These are phyloP conservation scores for Pseudotsuga menziesii DNA, from an alignment of 75 land plant genomes.

Conservation along the genomic window DNA sequence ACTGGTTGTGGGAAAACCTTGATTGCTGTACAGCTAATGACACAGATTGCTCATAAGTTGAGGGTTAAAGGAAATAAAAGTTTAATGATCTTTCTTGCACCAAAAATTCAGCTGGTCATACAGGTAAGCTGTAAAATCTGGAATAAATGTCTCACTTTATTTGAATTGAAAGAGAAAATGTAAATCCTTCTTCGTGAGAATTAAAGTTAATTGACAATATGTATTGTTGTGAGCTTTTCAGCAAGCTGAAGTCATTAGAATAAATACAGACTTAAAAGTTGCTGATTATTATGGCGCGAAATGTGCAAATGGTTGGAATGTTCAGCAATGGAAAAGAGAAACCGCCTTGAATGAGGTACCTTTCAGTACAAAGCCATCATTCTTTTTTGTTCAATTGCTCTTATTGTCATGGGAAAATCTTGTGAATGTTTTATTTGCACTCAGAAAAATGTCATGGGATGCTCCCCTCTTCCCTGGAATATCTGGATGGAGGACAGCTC, in stretches of 20 bases:
- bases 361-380: no score
- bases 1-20: slow-evolving; percentile 20
- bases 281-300: slow-evolving; percentile 52
- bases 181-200: not conserved
- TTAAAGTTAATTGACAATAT: no score
- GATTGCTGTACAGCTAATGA: slow-evolving; percentile 18
- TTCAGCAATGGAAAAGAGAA: slow-evolving; percentile 52
- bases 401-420: no score
- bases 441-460: no score
- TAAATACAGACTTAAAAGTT: slow-evolving; percentile 54
- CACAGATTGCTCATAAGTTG: not conserved
- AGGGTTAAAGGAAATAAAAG: not conserved
- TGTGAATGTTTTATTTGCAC: no score
- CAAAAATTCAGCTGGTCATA: slow-evolving; percentile 21
- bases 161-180: not conserved
- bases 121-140: slow-evolving; percentile 23
- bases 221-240: slow-evolving; percentile 17
- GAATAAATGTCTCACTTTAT: not conserved
- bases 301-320: slow-evolving; percentile 66
- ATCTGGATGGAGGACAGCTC: no score
- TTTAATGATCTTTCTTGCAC: slow-evolving; percentile 35
- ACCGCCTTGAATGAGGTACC: slow-evolving; percentile 40
- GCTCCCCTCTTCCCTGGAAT: no score
- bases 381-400: no score
- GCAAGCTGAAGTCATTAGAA: slow-evolving; percentile 62